Evolutionary conservation across 805 yeast genomes (phyloP).

Genomic region (Debaryomyces castellii): DNA sequence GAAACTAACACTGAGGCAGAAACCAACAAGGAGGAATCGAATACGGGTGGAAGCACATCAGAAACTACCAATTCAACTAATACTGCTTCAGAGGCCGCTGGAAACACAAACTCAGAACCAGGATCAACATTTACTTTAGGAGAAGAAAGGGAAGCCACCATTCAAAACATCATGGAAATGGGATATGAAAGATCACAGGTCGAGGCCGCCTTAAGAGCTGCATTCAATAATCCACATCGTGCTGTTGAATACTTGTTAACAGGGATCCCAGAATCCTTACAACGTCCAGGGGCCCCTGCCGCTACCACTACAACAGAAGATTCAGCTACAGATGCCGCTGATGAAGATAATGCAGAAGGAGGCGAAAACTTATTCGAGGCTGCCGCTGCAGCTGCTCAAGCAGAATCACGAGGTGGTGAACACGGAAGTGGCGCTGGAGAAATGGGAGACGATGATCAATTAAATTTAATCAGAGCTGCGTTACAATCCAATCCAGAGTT

Average conservation of each 20-base stretch:
- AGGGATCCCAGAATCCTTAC: constrained; percentile 75
- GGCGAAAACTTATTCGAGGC: constrained; percentile 56
- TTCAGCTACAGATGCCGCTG: constrained; percentile 14
- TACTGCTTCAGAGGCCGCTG: constrained; percentile 8
- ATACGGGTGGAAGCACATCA: constrained; percentile 19
- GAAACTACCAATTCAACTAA: constrained; percentile 15
- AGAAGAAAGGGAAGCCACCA: constrained; percentile 70
- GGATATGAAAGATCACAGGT: constrained; percentile 89
- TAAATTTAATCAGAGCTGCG: constrained; percentile 65
- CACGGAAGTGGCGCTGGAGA: constrained; percentile 40
- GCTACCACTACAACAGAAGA: constrained; percentile 20
- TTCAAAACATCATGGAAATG: constrained; percentile 88
- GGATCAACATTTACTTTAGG: constrained; percentile 74
- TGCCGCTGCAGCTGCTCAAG: constrained; percentile 43
- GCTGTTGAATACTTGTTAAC: constrained; percentile 93
- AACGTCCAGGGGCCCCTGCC: constrained; percentile 28
- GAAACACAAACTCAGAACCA: constrained; percentile 25
- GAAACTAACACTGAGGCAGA: constrained; percentile 18
- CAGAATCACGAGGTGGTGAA: constrained; percentile 23
- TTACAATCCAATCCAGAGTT: constrained; percentile 85
- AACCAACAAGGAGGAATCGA: constrained; percentile 4
- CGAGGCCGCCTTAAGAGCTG: constrained; percentile 88
- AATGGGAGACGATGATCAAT: constrained; percentile 45
- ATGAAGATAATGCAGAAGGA: constrained; percentile 32
- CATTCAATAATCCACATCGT: constrained; percentile 95